Conservation (phyloP, 2,329 filamentous ascomycete genomes). For the Aspergillus puulaauensis region DNA sequence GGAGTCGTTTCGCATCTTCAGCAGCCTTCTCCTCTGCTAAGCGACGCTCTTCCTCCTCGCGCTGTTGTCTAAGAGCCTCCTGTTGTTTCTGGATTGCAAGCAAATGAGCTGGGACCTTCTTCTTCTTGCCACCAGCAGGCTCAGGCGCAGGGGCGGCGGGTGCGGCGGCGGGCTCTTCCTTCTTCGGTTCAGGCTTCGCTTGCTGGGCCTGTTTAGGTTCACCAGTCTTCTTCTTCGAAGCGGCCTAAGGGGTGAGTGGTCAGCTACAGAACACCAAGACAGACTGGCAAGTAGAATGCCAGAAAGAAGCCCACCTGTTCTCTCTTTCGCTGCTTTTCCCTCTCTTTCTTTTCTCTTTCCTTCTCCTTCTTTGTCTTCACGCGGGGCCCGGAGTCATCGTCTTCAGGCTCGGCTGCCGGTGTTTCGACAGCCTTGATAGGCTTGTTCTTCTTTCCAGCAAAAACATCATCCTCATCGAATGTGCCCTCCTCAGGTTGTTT, state of each 20-base stretch:
- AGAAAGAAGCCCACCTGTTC: slow-evolving; percentile 68
- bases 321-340: slow-evolving; percentile 97
- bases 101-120: slow-evolving; percentile 71
- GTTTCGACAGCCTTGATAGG: slow-evolving; percentile 50
- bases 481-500: slow-evolving; percentile 80
- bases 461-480: slow-evolving; percentile 82
- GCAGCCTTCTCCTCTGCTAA: slow-evolving; percentile 41
- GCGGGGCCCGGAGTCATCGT: slow-evolving; percentile 59
- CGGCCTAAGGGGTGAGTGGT: slow-evolving; percentile 54
- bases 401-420: slow-evolving; percentile 45
- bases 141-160: not conserved
- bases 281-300: not conserved
- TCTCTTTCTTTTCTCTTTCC: slow-evolving; percentile 96
- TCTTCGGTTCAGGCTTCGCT: slow-evolving; percentile 39
- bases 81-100: slow-evolving; percentile 52
- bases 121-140: slow-evolving; percentile 69
- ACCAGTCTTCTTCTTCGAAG: slow-evolving; percentile 76
- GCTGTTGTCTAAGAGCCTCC: slow-evolving; percentile 44
- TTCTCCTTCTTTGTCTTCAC: slow-evolving; percentile 98
- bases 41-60: slow-evolving; percentile 46
- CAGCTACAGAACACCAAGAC: slow-evolving; percentile 1
- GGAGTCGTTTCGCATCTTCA: slow-evolving; percentile 38
- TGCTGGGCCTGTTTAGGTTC: slow-evolving; percentile 34
- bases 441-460: slow-evolving; percentile 62
- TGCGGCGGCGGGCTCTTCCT: slow-evolving; percentile 48